Base-by-base conservation (phyloP, 768 basidiomycete species). In the Termitomyces sp. region DNA sequence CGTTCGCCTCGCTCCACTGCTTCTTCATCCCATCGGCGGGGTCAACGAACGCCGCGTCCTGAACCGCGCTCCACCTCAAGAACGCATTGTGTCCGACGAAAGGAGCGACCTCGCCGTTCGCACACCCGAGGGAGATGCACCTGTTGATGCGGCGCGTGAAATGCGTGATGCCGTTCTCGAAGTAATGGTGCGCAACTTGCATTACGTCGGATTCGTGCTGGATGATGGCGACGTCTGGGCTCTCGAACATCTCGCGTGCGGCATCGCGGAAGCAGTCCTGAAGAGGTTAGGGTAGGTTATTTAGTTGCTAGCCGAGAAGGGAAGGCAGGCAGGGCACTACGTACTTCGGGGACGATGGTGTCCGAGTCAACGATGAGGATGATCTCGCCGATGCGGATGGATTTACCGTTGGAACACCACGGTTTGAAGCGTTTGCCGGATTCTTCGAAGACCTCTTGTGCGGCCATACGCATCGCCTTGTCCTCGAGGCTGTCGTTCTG, bases 81-180 rank as follows among this genome's bases (percentile, higher is more conserved):
- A 94, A 95, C 9, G 91, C 90, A 61, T 93, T 91, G 67, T 92
- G 90, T 8, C 90, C 90, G 43, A 92, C 90, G 62, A 92, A 92
- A 0, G 90, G 90, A 9, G 86, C 86, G 24, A 90, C 86, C 68
- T 91, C 88, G 26, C 89, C 89, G 60, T 91, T 92, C 8, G 89
- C 86, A 60, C 85, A 86, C 14, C 85, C 84, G 69, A 89, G 83
- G 3, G 87, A 85, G 59, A 92, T 92, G 54, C 79, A 88, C 69
- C 80, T 83, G 73, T 94, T 93, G 72, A 94, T 92, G 33, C 91
- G 82, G n/a, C 83, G 83, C 5, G 93, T 94, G 74, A 95, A 94
- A 73, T 87, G 87, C 5, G 93, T 87, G 67, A 94, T 86, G 3
- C 89, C 90, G 66, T 93, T 93, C 70, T 94, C 92, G 62, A 94